Evolutionary conservation across 331 rosid genomes (phyloP).

Genomic region (Dryas integrifolia): DNA sequence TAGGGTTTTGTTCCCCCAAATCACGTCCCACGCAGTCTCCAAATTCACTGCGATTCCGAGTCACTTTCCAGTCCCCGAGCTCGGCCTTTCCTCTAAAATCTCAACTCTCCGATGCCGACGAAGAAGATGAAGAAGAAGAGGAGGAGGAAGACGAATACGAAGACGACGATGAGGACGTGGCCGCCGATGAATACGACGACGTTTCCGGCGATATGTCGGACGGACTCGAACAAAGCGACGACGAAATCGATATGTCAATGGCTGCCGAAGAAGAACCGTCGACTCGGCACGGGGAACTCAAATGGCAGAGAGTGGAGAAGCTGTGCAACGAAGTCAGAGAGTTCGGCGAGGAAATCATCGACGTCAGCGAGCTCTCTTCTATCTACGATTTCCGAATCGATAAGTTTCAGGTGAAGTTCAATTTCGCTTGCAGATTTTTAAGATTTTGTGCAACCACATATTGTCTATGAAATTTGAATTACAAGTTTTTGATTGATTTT

Average conservation of each 20-base stretch:
- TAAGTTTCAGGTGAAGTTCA: slow-evolving; percentile 69
- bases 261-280: slow-evolving; percentile 22
- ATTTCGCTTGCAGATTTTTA: neutral
- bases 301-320: slow-evolving; percentile 94
- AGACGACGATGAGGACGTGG: slow-evolving; percentile 53
- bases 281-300: slow-evolving; percentile 42
- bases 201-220: slow-evolving; percentile 42
- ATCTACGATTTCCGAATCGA: slow-evolving; percentile 83
- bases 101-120: slow-evolving; percentile 50
- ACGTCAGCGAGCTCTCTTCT: slow-evolving; percentile 73
- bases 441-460: neutral
- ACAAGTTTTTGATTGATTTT: slow-evolving; percentile 1
- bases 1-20: slow-evolving; percentile 34
- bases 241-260: slow-evolving; percentile 40
- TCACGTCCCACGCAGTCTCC: slow-evolving; percentile 19
- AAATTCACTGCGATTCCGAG: slow-evolving; percentile 36
- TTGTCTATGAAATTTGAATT: neutral
- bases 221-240: slow-evolving; percentile 48
- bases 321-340: slow-evolving; percentile 60
- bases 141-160: slow-evolving; percentile 29
- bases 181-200: slow-evolving; percentile 74
- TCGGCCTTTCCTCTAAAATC: slow-evolving; percentile 42
- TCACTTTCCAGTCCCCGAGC: slow-evolving; percentile 43
- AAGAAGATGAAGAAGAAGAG: slow-evolving; percentile 44
- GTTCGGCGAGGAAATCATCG: slow-evolving; percentile 75